A percentile compares a stretch with the other conserved stretches of the same genome.
These are phyloP conservation scores for Ophiocordyceps camponoti-leonardi DNA, from an alignment of 2,329 filamentous ascomycete genomes.

Conservation along the genomic window DNA sequence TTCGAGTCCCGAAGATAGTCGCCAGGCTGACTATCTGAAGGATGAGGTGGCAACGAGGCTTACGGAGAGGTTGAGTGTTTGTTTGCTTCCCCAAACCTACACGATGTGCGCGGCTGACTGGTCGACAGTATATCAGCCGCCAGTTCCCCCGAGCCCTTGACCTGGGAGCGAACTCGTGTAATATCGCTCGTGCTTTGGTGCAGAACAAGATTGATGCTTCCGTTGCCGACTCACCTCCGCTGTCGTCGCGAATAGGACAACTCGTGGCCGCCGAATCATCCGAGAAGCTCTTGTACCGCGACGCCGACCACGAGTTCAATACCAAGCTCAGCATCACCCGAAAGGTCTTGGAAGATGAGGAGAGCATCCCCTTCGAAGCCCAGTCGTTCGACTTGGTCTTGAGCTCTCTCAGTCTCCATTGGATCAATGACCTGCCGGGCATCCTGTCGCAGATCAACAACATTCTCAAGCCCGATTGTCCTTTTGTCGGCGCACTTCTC, in stretches of 20 bases:
- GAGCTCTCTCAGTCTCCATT: constrained; percentile 80
- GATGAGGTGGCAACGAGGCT: constrained; percentile 78
- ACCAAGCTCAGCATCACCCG: constrained; percentile 53
- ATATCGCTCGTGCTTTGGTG: constrained; percentile 70
- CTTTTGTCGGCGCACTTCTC: constrained; percentile 92
- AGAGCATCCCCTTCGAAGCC: constrained; percentile 57
- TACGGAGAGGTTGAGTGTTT: constrained; percentile 73
- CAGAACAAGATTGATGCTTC: constrained; percentile 41
- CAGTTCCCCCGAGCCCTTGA: constrained; percentile 73
- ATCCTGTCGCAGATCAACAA: constrained; percentile 72
- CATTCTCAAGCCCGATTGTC: constrained; percentile 73
- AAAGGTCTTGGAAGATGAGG: constrained; percentile 56
- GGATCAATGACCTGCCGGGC: constrained; percentile 91
- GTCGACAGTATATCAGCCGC: constrained; percentile 69
- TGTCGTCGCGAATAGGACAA: constrained; percentile 53
- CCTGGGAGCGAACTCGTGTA: constrained; percentile 89
- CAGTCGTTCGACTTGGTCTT: constrained; percentile 78
- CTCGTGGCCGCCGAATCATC: constrained; percentile 76
- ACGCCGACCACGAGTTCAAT: constrained; percentile 61
- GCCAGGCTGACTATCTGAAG: constrained; percentile 79
- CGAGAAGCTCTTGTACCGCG: constrained; percentile 59
- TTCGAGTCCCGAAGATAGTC: constrained; percentile 47
- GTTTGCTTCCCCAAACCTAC: neutral
- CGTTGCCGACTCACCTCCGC: constrained; percentile 43
- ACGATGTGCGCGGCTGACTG: neutral